Conservation (phyloP, 371 early-diverging fungal genomes). For the Mycotypha africana region DNA sequence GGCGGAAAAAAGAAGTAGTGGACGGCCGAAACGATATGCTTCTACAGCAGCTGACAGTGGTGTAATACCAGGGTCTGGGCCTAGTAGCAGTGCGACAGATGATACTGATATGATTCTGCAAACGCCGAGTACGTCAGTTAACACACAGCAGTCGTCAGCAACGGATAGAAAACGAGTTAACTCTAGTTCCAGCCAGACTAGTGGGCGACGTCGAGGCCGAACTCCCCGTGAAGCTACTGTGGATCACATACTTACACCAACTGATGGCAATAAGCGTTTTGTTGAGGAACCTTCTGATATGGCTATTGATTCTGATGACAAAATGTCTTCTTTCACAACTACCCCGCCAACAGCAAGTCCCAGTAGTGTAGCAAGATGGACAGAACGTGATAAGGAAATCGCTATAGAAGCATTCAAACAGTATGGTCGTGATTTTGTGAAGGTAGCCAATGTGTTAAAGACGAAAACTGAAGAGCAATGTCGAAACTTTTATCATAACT, state of each 20-base stretch:
- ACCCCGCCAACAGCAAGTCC: not conserved
- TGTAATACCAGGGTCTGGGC: not conserved
- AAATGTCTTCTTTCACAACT: slow-evolving; percentile 7
- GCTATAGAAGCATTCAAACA: slow-evolving; percentile 71
- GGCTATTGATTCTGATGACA: slow-evolving; percentile 24
- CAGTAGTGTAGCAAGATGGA: slow-evolving; percentile 59
- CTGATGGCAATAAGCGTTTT: not conserved
- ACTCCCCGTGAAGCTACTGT: not conserved
- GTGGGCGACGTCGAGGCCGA: slow-evolving; percentile 18
- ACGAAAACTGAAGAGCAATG: slow-evolving; percentile 82
- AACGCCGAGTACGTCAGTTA: not conserved
- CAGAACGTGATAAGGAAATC: slow-evolving; percentile 64
- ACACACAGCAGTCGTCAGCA: not conserved
- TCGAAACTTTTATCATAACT: slow-evolving; percentile 74
- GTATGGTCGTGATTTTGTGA: slow-evolving; percentile 71
- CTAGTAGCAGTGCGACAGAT: slow-evolving; percentile 15
- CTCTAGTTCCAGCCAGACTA: not conserved
- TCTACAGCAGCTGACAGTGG: not conserved
- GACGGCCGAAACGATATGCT: not conserved
- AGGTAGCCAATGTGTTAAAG: slow-evolving; percentile 63
- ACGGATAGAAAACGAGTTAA: slow-evolving; percentile 9
- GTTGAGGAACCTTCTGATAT: not conserved
- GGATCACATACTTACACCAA: not conserved
- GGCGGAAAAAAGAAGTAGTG: slow-evolving; percentile 27
- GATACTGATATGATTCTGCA: slow-evolving; percentile 12